Percentiles rank a stretch among this genome's conserved stretches.
Evolutionary conservation across 2,329 filamentous ascomycete species (phyloP).

Genomic region (Colletotrichum viniferum): DNA sequence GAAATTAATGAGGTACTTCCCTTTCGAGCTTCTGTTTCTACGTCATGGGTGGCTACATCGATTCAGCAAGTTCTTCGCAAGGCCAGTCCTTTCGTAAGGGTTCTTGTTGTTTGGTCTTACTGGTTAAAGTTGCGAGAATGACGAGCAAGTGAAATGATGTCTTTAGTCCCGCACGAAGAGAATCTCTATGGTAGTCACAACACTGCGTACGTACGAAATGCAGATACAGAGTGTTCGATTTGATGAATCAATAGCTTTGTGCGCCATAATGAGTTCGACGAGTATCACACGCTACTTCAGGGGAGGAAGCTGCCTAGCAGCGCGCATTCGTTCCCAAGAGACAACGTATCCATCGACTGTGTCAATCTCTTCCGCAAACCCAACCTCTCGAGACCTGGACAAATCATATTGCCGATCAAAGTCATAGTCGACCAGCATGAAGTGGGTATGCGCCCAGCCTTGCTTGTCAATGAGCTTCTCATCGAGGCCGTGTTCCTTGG

Average conservation of each 20-base stretch:
- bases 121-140: background rate
- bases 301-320: conserved; percentile 18
- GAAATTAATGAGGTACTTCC: background rate
- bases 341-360: conserved; percentile 14
- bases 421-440: conserved; percentile 23
- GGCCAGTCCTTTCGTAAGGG: no score
- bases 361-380: conserved; percentile 20
- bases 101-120: no score
- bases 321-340: conserved; percentile 20
- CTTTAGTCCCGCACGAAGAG: rapidly evolving
- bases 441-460: conserved; percentile 2
- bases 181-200: background rate
- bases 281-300: background rate
- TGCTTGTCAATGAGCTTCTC: background rate
- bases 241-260: background rate
- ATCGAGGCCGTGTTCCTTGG: conserved; percentile 4
- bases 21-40: background rate
- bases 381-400: conserved; percentile 5
- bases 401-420: conserved; percentile 25
- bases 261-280: rapidly evolving
- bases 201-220: background rate
- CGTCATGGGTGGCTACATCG: background rate
- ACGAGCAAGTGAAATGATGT: background rate
- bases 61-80: background rate
- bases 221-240: background rate